These are phyloP conservation scores for Bonia amplexicaulis DNA, from an alignment of 176 grass and related monocot genomes.

Conservation along the genomic window DNA sequence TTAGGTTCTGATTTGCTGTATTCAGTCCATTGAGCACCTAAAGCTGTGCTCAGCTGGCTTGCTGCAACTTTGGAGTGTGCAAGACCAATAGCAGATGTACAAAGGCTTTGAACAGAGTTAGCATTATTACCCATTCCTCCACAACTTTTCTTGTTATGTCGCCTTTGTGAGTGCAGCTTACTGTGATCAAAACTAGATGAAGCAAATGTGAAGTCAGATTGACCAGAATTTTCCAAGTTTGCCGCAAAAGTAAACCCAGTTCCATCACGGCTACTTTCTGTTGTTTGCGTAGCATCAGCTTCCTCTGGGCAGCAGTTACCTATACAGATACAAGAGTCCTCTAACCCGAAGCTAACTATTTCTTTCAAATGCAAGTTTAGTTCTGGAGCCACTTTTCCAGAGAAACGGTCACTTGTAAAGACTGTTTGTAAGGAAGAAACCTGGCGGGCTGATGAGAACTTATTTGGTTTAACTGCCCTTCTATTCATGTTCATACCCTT, in stretches of 20 bases:
- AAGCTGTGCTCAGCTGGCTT: conserved; percentile 16
- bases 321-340: not conserved
- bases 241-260: conserved; percentile 20
- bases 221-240: conserved; percentile 20
- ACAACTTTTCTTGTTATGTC: conserved; percentile 38
- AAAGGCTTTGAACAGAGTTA: conserved; percentile 22
- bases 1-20: conserved; percentile 33
- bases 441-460: conserved; percentile 18
- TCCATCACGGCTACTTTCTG: conserved; percentile 23
- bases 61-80: conserved; percentile 14
- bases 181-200: conserved; percentile 37
- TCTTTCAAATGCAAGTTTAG: conserved; percentile 22
- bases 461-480: conserved; percentile 30
- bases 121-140: conserved; percentile 34
- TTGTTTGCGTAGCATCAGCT: conserved; percentile 4
- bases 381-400: conserved; percentile 5
- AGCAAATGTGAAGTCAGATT: conserved; percentile 42
- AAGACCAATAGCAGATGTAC: conserved; percentile 22
- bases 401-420: not conserved
- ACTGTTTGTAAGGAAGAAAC: conserved; percentile 10
- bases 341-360: conserved; percentile 12
- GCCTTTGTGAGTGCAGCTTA: conserved; percentile 28
- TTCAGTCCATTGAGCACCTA: conserved; percentile 27
- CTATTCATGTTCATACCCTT: conserved; percentile 40
- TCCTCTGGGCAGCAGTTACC: conserved; percentile 3